phyloP scores from a whole-genome alignment of 1,139 yeast species.

The Pichiaceae sp. region DNA sequence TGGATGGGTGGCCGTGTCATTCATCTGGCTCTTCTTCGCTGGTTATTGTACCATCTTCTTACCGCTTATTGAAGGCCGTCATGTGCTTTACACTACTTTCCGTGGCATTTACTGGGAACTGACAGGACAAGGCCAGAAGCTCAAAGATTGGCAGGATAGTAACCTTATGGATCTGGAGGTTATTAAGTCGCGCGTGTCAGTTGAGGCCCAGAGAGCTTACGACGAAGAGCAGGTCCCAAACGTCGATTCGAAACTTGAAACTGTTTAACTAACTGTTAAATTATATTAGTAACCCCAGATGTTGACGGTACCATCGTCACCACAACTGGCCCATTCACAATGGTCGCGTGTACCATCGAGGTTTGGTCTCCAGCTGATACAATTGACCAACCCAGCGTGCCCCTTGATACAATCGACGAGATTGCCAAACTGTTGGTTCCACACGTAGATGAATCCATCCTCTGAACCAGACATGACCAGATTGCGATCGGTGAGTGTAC shows the following conservation, averaged over 20 bases:
- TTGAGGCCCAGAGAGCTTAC: constrained; percentile 1
- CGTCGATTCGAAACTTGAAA: no score
- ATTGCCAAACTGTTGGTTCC: constrained; percentile 74
- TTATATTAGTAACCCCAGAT: constrained; percentile 44
- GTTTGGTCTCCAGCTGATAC: constrained; percentile 64
- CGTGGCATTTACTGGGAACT: constrained; percentile 83
- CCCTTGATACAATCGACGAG: constrained; percentile 56
- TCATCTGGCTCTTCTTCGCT: constrained; percentile 50
- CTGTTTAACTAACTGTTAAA: no score
- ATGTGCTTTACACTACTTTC: constrained; percentile 49
- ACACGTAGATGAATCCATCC: constrained; percentile 69
- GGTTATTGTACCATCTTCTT: constrained; percentile 27
- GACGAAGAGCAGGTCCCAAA: no score
- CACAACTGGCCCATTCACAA: constrained; percentile 46
- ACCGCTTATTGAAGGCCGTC: constrained; percentile 32
- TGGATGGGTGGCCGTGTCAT: constrained; percentile 74
- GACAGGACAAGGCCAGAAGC: constrained; percentile 64
- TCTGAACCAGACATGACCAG: constrained; percentile 76
- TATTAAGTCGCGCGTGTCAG: constrained; percentile 48
- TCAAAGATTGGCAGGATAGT: constrained; percentile 61
- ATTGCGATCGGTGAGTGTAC: constrained; percentile 74
- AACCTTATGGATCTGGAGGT: constrained; percentile 68
- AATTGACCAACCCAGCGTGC: constrained; percentile 61
- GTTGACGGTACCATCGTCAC: constrained; percentile 67
- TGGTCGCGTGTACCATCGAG: constrained; percentile 3